Base-by-base conservation (phyloP, 257 asterid species). In the Voacanga thouarsii region DNA sequence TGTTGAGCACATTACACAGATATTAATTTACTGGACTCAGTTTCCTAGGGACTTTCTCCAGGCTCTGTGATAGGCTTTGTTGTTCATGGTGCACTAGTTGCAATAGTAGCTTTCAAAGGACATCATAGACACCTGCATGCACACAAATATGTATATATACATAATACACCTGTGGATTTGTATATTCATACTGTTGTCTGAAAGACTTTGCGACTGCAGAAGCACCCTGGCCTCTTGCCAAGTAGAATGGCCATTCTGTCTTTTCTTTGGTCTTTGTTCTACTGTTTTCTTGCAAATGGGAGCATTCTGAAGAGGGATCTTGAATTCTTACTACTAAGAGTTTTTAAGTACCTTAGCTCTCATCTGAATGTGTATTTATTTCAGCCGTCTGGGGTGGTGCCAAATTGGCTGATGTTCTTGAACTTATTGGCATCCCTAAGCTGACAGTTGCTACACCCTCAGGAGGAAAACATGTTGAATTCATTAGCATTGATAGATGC, bases 341-440 rank as follows among this genome's bases (percentile, higher is more conserved):
- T 64, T 77, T 53, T 1, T 65, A 41, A 50, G 45, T 56, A 51
- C 41, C 72, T 80, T 14, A 67, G 37, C 63, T 81, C 63, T 16
- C 59, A 49, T 80, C 80, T 74, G 78, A 28, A 26, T 75, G 78
- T 55, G 49, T 83, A 75, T 56, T 53, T 72, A 49, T 76, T 85
- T 79, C 94, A 96, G 99, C 98, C 86, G 89, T 89, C 69, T 96
- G 99, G 99, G 85, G 88, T 83, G 99, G 99, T 59, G 98, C 97
- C 72, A 93, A 87, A 88, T 83, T 96, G 86, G 89, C 96, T 19
- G 99, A 96, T 86, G 98, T 93, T 79, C 97, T 96, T 26, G 92
- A 90, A 83, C 90, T 92, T 78, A 82, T 87, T 76, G 97, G 98
- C 78, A 88, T 95, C 80, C 92, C 92, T 2, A 90, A 89, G 84